phyloP scores from a whole-genome alignment of 2,329 filamentous ascomycete species.

The Lecanosticta acicola region DNA sequence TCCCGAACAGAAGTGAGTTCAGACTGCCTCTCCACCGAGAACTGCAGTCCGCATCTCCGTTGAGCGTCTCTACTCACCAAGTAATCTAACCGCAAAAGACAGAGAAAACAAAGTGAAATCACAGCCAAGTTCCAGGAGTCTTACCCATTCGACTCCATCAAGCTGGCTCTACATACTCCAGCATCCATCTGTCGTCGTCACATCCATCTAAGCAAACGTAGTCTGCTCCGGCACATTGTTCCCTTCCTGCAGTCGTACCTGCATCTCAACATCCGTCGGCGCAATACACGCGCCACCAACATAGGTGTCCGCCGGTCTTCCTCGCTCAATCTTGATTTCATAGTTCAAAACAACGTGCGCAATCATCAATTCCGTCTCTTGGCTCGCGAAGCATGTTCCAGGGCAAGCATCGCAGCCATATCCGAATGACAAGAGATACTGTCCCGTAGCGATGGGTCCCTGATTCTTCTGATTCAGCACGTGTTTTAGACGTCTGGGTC shows the following conservation, averaged over 20 bases:
- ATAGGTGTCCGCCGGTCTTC: conserved; percentile 12
- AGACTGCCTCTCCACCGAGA: too few relatives aligned
- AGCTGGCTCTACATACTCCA: too few relatives aligned
- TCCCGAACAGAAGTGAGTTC: too few relatives aligned
- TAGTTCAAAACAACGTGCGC: conserved; percentile 40
- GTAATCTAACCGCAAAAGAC: too few relatives aligned
- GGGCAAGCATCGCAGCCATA: conserved; percentile 15
- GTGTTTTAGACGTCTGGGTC: conserved; percentile 2
- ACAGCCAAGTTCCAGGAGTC: too few relatives aligned
- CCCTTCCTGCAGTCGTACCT: conserved; percentile 3
- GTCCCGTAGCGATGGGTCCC: conserved; percentile 3
- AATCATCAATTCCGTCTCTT: conserved; percentile 45
- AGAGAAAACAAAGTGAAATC: too few relatives aligned
- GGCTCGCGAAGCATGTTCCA: conserved; percentile 41
- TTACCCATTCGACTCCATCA: too few relatives aligned
- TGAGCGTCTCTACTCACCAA: too few relatives aligned
- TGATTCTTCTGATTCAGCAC: conserved; percentile 8
- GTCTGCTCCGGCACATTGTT: neutral
- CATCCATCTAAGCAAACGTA: too few relatives aligned
- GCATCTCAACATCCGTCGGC: conserved; percentile 9
- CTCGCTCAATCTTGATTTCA: conserved; percentile 27
- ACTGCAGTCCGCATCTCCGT: too few relatives aligned
- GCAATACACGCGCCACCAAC: conserved; percentile 14
- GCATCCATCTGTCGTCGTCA: too few relatives aligned
- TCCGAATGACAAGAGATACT: conserved; percentile 4